Percentiles rank a stretch among this genome's conserved stretches.
phyloP scores from a whole-genome alignment of 106 monocot genomes.

The Phalaenopsis equestris region DNA sequence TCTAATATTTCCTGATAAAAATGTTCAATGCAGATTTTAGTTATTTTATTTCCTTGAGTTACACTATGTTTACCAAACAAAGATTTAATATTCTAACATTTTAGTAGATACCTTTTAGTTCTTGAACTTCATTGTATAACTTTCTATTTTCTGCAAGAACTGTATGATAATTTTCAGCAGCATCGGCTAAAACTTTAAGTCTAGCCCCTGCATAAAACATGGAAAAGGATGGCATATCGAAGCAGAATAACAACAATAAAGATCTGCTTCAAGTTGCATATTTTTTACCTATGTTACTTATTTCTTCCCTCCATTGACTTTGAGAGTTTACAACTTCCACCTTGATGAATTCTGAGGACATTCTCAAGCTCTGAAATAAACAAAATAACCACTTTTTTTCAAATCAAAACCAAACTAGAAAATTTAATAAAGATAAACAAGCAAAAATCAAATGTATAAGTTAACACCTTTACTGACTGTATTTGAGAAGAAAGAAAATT shows the following conservation, averaged over 20 bases:
- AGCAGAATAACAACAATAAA: neutral
- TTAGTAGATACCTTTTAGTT: slow-evolving; percentile 71
- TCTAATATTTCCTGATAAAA: slow-evolving; percentile 77
- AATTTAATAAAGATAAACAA: slow-evolving; percentile 4
- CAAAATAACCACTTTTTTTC: neutral
- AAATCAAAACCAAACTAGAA: neutral
- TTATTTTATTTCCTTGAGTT: slow-evolving; percentile 3
- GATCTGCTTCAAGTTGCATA: neutral
- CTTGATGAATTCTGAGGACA: slow-evolving; percentile 56
- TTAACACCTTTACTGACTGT: slow-evolving; percentile 54
- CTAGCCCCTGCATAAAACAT: slow-evolving; percentile 42
- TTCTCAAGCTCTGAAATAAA: slow-evolving; percentile 47
- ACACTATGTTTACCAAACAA: neutral
- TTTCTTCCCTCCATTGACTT: slow-evolving; percentile 57
- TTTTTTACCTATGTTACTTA: slow-evolving; percentile 51
- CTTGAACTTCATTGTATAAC: slow-evolving; percentile 88
- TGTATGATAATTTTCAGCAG: slow-evolving; percentile 86
- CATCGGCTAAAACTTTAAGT: slow-evolving; percentile 78
- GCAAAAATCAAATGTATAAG: neutral
- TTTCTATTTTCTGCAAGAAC: slow-evolving; percentile 84
- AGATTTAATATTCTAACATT: neutral
- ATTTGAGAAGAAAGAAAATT: slow-evolving; percentile 53
- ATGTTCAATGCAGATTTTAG: neutral
- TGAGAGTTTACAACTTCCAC: slow-evolving; percentile 50
- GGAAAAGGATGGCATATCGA: neutral